Evolutionary conservation across 257 asterid genomes (phyloP), one percentile per base, ranked within the genome.

Genomic region (Gynochthodes officinalis): DNA sequence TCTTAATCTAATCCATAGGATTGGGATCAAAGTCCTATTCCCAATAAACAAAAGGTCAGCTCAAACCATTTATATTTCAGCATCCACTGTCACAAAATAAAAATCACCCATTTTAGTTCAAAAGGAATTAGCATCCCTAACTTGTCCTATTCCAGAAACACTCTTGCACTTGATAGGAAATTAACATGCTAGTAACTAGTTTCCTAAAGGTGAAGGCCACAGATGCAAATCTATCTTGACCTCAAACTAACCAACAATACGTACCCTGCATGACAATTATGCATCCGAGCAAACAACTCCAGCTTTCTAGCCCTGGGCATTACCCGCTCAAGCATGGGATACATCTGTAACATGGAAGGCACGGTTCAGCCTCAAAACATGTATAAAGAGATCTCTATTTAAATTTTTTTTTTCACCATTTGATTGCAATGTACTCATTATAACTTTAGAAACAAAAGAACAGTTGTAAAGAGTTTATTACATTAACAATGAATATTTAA

Each of bases 261-360:
- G 78, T 91, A 94, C 99, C 99, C 99, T 42, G 93, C 84, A 69
- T 94, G 96, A 54, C 85, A 90, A 40, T 91, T 94, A 84, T 94
- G 96, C 96, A 88, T 84, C 86, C 99, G 85, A 16, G 99, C 99
- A 82, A 94, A 94, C 83, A 94, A 77, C 88, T 94, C 99, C 85
- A 94, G 87, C 85, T 94, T 94, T 81, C 99, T 88, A 57, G 99
- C 91, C 83, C 97, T 80, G 27, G 98, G 98, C 88, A 97, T 94
- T 72, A 94, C 81, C 83, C 99, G 83, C 83, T 94, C 98, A 76
- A 94, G 83, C 99, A 94, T 84, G 33, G 98, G 80, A 78, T 94
- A 91, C 99, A 94, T 94, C 99, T 94, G 72, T 16, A 74, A 54
- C 50, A 73, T 43, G 32, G 44, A 64, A 79, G 23, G 32, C 65